Base-by-base conservation (phyloP, 2,329 filamentous ascomycete genomes). In the Thielaviopsis cerberus region DNA sequence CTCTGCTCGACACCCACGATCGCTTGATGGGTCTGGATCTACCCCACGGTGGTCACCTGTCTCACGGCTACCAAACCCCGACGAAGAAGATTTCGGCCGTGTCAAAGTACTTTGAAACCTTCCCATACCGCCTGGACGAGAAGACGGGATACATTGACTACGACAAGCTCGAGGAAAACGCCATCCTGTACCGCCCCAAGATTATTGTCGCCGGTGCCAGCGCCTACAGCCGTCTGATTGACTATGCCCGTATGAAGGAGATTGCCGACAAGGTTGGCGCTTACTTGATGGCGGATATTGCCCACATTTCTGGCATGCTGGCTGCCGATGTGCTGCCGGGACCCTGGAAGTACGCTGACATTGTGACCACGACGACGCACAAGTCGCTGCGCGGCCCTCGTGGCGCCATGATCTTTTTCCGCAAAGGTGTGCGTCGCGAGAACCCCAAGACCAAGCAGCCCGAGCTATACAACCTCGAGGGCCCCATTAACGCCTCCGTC, bases 401-500 rank as follows among this genome's bases (percentile, higher is more conserved):
- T 67, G 92, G 92, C 64, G 92, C 92, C 66, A 87, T 98, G 82
- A 98, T 98, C 71, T 98, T 98, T 79, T 98, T 84, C 82, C 85
- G 92, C 65, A 94, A 88, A 72, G 92, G 92, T 62, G 86, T 96
- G 34, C 80, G 91, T 64, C 83, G 81, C 69, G 81, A 83, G 56
- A 86, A 94, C 70, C 73, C 84, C 62, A 95, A 94, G 78, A 88
- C 85, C 54, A 90, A 89, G 67, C 84, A 86, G 69, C 83, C 94
- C 67, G 82, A 85, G 64, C 72, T 87, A 68, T 98, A 96, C 73
- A 84, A 96, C 67, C 84, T 98, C 50, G 92, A 97, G 71, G 79
- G 78, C 26, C 87, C 90, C 58, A 98, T 98, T 74, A 98, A 98
- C 74, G 81, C 82, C 65, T 95, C 91, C 58, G 92, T 98, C 62